These are phyloP conservation scores for Blastomyces parvus DNA, from an alignment of 2,329 filamentous ascomycete species.

Conservation along the genomic window DNA sequence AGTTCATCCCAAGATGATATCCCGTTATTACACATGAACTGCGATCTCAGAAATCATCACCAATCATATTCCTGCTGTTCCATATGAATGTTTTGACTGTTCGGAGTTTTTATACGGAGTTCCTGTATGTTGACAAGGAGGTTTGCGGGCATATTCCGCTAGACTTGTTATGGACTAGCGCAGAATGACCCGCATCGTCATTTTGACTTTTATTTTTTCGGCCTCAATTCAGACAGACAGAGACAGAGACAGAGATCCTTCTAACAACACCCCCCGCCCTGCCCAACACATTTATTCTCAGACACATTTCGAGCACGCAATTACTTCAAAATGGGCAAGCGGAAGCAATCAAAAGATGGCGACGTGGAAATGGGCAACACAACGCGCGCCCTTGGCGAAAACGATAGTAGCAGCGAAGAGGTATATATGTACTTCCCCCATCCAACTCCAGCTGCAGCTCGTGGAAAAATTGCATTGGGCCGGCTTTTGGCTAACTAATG, in stretches of 20 bases:
- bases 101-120: too few species aligned
- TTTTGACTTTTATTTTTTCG: neutral
- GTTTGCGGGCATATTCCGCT: too few species aligned
- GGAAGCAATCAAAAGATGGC: conserved; percentile 41
- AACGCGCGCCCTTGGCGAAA: conserved; percentile 30
- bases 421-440: conserved; percentile 15
- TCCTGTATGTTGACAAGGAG: too few species aligned
- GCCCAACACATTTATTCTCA: neutral
- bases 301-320: neutral
- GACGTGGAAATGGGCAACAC: conserved; percentile 37
- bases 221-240: too few species aligned
- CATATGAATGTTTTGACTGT: too few species aligned
- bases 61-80: neutral
- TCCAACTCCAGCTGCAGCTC: too few species aligned
- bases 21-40: neutral
- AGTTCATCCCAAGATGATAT: neutral
- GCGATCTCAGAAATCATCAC: neutral
- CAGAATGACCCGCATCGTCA: neutral
- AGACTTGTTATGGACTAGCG: neutral
- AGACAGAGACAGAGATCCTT: too few species aligned
- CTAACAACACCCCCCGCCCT: neutral
- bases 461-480: neutral
- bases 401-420: conserved; percentile 33
- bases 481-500: neutral
- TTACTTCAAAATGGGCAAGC: conserved; percentile 40